Evolutionary conservation across 2,329 filamentous ascomycete genomes (phyloP).

Genomic region (Chlorencoelia australis): DNA sequence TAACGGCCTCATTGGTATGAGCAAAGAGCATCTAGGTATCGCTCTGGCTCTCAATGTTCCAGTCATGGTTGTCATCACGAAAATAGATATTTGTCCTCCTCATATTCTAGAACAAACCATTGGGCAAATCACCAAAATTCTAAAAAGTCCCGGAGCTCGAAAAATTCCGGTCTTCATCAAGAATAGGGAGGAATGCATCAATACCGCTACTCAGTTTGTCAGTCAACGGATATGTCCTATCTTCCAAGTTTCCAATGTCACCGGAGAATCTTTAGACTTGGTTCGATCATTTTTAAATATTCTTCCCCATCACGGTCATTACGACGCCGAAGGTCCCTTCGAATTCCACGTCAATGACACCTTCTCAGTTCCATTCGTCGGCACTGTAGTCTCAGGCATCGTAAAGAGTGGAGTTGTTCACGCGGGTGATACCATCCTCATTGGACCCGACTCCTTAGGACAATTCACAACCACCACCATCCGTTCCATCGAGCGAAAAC

Average conservation of each 20-base stretch:
- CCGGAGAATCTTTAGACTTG: constrained; percentile 79
- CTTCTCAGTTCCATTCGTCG: constrained; percentile 94
- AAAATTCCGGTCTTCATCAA: constrained; percentile 97
- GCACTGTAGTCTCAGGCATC: constrained; percentile 91
- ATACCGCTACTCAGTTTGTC: constrained; percentile 92
- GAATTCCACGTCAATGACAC: constrained; percentile 97
- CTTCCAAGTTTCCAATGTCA: constrained; percentile 97
- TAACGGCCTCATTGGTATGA: constrained; percentile 95
- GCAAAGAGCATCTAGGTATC: constrained; percentile 93
- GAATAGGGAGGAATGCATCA: constrained; percentile 80
- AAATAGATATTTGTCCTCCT: constrained; percentile 95
- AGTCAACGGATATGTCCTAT: constrained; percentile 92
- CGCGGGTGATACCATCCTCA: constrained; percentile 76
- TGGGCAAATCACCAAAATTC: constrained; percentile 79
- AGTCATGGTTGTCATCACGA: constrained; percentile 95
- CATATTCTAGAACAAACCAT: constrained; percentile 93
- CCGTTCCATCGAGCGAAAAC: constrained; percentile 88
- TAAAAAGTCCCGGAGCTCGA: constrained; percentile 84
- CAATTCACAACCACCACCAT: constrained; percentile 82
- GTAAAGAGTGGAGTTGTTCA: constrained; percentile 83
- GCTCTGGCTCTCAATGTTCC: constrained; percentile 91
- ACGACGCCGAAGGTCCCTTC: constrained; percentile 77
- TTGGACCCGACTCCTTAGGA: constrained; percentile 84
- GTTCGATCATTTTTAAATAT: constrained; percentile 93
- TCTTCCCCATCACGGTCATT: constrained; percentile 85